Evolutionary conservation across 192 early-diverging fungal species (phyloP), one percentile per base, ranked within the genome.

Genomic region (Entomortierella beljakovae): DNA sequence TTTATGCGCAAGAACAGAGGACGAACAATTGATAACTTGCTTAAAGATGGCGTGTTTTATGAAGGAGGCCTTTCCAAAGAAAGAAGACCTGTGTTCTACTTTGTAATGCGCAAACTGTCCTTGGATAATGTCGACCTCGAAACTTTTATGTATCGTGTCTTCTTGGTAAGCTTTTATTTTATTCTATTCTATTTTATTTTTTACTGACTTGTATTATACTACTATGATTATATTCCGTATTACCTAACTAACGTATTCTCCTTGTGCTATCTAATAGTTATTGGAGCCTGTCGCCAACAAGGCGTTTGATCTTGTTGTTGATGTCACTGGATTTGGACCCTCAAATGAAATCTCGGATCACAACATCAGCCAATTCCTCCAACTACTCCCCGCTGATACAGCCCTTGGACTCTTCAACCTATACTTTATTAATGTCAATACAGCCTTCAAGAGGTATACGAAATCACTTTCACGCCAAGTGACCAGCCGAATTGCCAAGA

Each of bases 381-480:
- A 92, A 57, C 80, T 96, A 1, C 49, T 96, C 13, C 93, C 96
- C 20, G 82, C 85, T 53, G 82, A 90, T 33, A 84, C 91, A 1
- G 57, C 81, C 9, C 74, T 84, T 49, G 96, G 94, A 75, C 63
- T 95, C 10, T 84, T 85, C 40, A 83, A 84, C 11, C 70, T 97
- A 20, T 92, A 92, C 80, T 86, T 96, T 69, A 93, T 95, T 81
- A 95, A 96, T 55, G 89, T 91, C 51, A 96, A 96, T 81, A 90
- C 90, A 20, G 75, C 89, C 35, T 89, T 95, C 82, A 85, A 90
- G 33, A 89, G 92, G 64, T 92, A 90, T 52, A 74, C 88, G 55
- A 90, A 92, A 74, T 82, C 86, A 25, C 64, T 90, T 31, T 65
- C 83, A 23, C 83, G 70, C 33, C 82, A 81, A 35, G n/a, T 84